phyloP scores from a whole-genome alignment of 257 asterid species.

The Nicotiana noctiflora region DNA sequence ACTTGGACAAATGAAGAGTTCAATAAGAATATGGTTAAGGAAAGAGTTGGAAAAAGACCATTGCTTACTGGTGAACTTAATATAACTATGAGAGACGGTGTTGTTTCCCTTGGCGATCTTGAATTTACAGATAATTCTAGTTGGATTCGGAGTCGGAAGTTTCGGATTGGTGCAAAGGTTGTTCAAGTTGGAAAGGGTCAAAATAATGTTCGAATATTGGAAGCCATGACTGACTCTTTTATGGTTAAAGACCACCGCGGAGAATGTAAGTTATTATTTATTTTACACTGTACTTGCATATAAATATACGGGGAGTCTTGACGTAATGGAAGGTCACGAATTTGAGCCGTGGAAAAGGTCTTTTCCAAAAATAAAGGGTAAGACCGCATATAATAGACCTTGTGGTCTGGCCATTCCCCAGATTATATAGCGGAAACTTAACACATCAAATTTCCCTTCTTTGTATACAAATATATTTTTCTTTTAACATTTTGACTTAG shows the following conservation, averaged over 20 bases:
- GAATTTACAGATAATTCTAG: conserved; percentile 73
- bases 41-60: conserved; percentile 61
- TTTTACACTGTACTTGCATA: too few species aligned
- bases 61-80: conserved; percentile 48
- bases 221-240: conserved; percentile 58
- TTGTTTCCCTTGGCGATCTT: conserved; percentile 39
- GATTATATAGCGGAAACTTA: too few species aligned
- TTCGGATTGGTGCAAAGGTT: conserved; percentile 56
- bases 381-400: too few species aligned
- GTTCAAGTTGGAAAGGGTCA: conserved; percentile 8
- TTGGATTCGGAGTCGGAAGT: conserved; percentile 65
- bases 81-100: conserved; percentile 43
- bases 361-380: too few species aligned
- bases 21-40: conserved; percentile 31
- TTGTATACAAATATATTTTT: too few species aligned
- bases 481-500: neutral
- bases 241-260: conserved; percentile 75
- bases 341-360: too few species aligned
- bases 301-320: too few species aligned
- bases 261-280: conserved; percentile 30
- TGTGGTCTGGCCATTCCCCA: too few species aligned
- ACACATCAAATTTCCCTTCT: too few species aligned
- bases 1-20: conserved; percentile 38
- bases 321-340: too few species aligned
- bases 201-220: conserved; percentile 18